phyloP scores from a whole-genome alignment of 768 basidiomycete genomes.

The Lactarius sanguifluus region DNA sequence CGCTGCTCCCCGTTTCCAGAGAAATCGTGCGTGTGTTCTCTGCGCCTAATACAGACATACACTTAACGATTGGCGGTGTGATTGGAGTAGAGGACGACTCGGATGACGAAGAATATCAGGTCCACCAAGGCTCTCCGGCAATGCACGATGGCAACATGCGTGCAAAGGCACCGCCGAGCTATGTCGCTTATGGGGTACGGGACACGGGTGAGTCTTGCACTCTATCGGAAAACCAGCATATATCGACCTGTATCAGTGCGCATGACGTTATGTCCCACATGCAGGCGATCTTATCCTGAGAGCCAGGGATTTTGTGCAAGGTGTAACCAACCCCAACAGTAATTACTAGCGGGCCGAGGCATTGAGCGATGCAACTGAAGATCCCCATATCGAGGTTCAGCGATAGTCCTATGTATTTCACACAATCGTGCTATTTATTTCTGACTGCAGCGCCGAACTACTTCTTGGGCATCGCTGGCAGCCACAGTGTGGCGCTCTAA shows the following conservation, averaged over 20 bases:
- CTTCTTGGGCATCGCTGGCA: background rate
- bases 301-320: background rate
- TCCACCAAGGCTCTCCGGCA: background rate
- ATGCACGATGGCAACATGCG: background rate
- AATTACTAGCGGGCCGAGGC: background rate
- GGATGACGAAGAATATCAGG: background rate
- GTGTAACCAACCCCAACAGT: too few relatives aligned
- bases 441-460: background rate
- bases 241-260: background rate
- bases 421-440: background rate
- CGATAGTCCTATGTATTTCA: background rate
- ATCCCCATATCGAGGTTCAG: background rate
- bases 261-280: background rate
- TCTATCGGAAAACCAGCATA: background rate
- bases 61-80: background rate
- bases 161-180: background rate
- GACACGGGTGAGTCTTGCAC: background rate
- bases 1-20: background rate
- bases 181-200: background rate
- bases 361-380: background rate
- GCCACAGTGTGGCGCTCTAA: background rate
- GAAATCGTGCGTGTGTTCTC: background rate
- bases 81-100: background rate
- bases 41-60: background rate
- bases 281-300: too few relatives aligned